Conservation (phyloP, 345 rosid genomes). For the Sisymbrium irio region DNA sequence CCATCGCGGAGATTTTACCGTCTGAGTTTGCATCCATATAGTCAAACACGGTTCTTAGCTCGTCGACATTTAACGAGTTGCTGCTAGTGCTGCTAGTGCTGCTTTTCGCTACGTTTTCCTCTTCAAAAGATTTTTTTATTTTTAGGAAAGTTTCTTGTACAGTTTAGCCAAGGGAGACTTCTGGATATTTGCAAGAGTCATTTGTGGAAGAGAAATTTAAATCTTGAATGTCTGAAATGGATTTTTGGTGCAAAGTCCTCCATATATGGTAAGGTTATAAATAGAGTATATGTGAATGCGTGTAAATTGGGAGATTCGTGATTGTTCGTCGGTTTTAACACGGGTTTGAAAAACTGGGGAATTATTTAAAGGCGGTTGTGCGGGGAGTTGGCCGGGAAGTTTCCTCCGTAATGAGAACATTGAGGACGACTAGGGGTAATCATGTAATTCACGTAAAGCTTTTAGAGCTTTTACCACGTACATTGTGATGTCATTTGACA, state of each 20-base stretch:
- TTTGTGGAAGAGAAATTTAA: not conserved
- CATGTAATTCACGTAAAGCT: not conserved
- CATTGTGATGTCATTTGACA: no score
- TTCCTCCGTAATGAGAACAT: slow-evolving; percentile 23
- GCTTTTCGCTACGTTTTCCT: not conserved
- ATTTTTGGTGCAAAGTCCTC: not conserved
- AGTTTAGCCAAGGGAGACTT: slow-evolving; percentile 29
- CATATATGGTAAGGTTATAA: not conserved
- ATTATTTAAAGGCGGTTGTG: slow-evolving; percentile 33
- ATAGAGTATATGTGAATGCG: slow-evolving; percentile 11
- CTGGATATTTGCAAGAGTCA: slow-evolving; percentile 5
- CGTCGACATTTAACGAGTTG: slow-evolving; percentile 19
- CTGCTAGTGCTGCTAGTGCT: slow-evolving; percentile 11
- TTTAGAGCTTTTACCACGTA: not conserved
- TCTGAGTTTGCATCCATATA: slow-evolving; percentile 56
- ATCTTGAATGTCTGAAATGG: not conserved
- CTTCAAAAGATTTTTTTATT: not conserved
- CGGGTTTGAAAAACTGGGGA: slow-evolving; percentile 24
- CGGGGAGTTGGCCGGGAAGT: slow-evolving; percentile 33
- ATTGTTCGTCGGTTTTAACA: slow-evolving; percentile 20
- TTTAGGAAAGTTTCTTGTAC: slow-evolving; percentile 31
- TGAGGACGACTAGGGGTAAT: not conserved
- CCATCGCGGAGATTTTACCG: slow-evolving; percentile 55
- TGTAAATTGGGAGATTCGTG: not conserved
- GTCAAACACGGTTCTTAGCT: slow-evolving; percentile 42